A percentile compares a stretch with the other conserved stretches of the same genome.
phyloP scores from a whole-genome alignment of 441 rosid species.

The Isatis lusitanica region DNA sequence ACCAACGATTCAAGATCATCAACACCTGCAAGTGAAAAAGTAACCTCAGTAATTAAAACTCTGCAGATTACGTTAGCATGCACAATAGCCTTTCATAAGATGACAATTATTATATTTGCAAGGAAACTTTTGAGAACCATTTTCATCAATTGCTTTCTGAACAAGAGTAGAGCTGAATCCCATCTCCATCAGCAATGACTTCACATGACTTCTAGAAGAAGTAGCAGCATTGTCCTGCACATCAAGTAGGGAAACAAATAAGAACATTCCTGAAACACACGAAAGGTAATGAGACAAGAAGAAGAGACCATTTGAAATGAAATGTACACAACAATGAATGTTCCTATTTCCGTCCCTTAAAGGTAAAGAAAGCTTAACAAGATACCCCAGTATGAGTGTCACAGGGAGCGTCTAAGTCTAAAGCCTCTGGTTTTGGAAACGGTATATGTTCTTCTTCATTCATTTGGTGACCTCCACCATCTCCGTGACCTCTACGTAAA shows the following conservation, averaged over 20 bases:
- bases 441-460: background rate
- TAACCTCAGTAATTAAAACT: background rate
- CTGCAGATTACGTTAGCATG: background rate
- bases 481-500: too few relatives aligned
- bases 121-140: constrained; percentile 42
- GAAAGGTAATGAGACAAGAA: too few relatives aligned
- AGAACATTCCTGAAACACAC: background rate
- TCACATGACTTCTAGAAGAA: constrained; percentile 65
- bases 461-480: background rate
- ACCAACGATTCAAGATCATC: constrained; percentile 62
- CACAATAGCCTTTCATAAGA: background rate
- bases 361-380: too few relatives aligned
- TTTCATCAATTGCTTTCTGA: constrained; percentile 67
- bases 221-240: constrained; percentile 71
- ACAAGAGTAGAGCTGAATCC: constrained; percentile 72
- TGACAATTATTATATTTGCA: background rate
- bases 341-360: background rate
- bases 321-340: background rate
- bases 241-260: constrained; percentile 13
- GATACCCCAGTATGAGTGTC: background rate
- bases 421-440: background rate
- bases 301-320: background rate
- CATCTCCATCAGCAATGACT: constrained; percentile 71
- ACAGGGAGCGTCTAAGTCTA: background rate
- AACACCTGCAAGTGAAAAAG: constrained; percentile 57